Evolutionary conservation across 2,329 filamentous ascomycete species (phyloP).

Genomic region (Capronia americana): DNA sequence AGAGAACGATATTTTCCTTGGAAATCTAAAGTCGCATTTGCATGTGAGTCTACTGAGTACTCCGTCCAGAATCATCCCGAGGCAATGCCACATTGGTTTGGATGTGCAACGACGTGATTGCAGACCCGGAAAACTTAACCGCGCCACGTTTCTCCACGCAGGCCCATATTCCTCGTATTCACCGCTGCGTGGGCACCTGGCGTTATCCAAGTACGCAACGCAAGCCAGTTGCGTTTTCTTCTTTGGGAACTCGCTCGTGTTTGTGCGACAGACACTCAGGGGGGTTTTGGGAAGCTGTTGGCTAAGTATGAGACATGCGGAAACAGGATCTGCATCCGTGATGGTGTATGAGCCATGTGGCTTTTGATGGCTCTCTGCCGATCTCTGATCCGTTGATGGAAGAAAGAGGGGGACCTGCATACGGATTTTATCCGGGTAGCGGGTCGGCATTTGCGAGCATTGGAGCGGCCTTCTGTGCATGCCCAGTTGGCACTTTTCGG

Average conservation of each 20-base stretch:
- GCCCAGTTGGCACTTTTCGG: not conserved
- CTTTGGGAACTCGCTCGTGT: not conserved
- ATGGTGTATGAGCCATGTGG: slow-evolving; percentile 19
- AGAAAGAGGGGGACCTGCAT: slow-evolving; percentile 12
- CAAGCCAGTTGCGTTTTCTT: not conserved
- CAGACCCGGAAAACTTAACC: not conserved
- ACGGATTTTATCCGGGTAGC: slow-evolving; percentile 3
- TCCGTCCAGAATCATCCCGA: too few relatives aligned
- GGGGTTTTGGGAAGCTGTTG: not conserved
- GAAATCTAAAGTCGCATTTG: not conserved
- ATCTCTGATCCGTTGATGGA: slow-evolving; percentile 3
- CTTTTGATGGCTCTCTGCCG: not conserved
- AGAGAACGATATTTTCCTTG: not conserved
- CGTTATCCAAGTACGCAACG: not conserved
- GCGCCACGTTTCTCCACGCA: slow-evolving; percentile 5
- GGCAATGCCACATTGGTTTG: not conserved
- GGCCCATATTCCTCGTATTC: not conserved
- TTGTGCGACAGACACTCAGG: not conserved
- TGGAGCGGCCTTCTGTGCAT: not conserved
- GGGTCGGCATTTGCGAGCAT: not conserved
- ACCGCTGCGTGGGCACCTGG: not conserved
- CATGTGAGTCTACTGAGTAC: not conserved
- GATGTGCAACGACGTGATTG: not conserved
- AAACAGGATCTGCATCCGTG: slow-evolving; percentile 4
- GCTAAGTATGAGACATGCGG: slow-evolving; percentile 2